Evolutionary conservation across 2,329 filamentous ascomycete genomes (phyloP).

Genomic region (Pseudogymnoascus sp.): DNA sequence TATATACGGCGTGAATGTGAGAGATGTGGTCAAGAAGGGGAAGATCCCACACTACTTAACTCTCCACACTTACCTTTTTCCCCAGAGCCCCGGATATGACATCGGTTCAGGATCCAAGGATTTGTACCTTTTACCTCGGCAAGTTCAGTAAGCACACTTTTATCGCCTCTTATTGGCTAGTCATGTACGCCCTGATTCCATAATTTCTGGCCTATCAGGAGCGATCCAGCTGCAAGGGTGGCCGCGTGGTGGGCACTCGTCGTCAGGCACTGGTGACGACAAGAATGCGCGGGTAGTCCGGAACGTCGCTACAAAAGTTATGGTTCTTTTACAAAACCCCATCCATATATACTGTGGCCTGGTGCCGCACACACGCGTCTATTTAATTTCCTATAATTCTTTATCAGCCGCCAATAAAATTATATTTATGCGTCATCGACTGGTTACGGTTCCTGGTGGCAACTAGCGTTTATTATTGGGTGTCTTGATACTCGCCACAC

Average conservation of each 20-base stretch:
- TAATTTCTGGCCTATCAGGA: background rate
- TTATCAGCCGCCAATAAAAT: background rate
- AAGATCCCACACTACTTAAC: conserved; percentile 1
- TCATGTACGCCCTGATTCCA: background rate
- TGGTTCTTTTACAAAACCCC: background rate
- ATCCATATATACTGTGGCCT: background rate
- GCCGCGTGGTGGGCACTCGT: background rate
- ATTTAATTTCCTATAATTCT: background rate
- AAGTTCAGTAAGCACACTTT: background rate
- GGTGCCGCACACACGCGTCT: background rate
- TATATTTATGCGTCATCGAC: background rate
- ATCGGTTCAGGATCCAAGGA: background rate
- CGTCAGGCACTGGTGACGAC: conserved; percentile 1
- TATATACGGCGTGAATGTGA: background rate
- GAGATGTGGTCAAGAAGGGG: background rate
- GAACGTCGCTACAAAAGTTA: conserved; percentile 2
- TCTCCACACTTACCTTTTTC: background rate
- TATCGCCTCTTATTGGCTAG: background rate
- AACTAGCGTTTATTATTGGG: background rate
- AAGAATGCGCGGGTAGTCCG: background rate
- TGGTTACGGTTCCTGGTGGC: background rate
- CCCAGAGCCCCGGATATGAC: conserved; percentile 7
- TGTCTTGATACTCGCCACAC: background rate
- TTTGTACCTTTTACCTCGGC: conserved; percentile 2
- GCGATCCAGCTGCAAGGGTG: background rate